A percentile compares a stretch with the other conserved stretches of the same genome.
Conservation (phyloP, 257 asterid species). For the Ilex aquifolium region DNA sequence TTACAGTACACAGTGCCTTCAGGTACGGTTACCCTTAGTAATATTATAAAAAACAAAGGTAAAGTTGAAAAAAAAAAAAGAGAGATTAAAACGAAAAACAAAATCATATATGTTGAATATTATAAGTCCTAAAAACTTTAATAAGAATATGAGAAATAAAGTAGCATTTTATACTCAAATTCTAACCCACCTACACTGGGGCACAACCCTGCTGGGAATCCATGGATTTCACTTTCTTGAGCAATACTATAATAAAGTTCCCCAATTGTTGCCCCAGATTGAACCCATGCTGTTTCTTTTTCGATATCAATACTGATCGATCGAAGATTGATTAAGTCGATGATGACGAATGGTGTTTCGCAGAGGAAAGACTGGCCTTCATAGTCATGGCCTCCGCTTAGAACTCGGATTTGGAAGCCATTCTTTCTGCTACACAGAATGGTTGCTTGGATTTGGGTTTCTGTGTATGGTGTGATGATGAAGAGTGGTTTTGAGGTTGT, state of each 20-base stretch:
- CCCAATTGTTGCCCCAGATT: conserved; percentile 51
- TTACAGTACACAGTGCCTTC: no score
- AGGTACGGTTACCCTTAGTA: no score
- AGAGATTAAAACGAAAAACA: no score
- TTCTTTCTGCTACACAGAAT: conserved; percentile 30
- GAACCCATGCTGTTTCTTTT: conserved; percentile 46
- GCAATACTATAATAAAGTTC: conserved; percentile 46
- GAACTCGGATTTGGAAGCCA: conserved; percentile 28
- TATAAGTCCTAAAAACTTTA: no score
- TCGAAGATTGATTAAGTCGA: conserved; percentile 36
- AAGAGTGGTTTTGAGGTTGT: conserved; percentile 26
- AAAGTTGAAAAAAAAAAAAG: no score
- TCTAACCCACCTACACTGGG: conserved; percentile 21
- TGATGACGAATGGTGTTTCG: conserved; percentile 24
- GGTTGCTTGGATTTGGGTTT: conserved; percentile 28
- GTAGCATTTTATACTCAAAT: no score
- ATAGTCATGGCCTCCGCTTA: conserved; percentile 43
- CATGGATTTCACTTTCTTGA: conserved; percentile 24
- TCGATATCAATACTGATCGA: conserved; percentile 25
- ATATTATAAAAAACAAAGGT: no score
- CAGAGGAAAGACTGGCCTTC: conserved; percentile 50
- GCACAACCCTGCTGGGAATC: conserved; percentile 49
- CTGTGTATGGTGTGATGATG: conserved; percentile 37
- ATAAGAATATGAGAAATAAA: no score
- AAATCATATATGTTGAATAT: no score